Conservation (phyloP, 108 stramenopile species). For the Schizochytrium sp. region DNA sequence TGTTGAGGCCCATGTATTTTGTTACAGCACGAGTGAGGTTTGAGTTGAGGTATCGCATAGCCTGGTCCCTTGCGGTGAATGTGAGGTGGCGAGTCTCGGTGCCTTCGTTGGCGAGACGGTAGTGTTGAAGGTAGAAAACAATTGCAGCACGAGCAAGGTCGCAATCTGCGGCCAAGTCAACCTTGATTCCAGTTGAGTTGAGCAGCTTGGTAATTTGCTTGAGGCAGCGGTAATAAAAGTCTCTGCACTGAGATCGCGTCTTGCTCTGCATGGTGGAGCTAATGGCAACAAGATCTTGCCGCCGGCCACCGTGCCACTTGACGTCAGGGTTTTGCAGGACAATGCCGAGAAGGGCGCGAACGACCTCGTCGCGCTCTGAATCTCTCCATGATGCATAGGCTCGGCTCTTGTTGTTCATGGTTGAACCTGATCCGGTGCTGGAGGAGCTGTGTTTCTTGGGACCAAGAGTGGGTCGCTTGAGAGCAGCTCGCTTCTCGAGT, state of each 20-base stretch:
- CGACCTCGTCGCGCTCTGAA: background rate
- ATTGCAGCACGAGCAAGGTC: slow-evolving; percentile 5
- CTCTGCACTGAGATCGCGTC: slow-evolving; percentile 34
- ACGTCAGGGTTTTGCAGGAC: slow-evolving; percentile 32
- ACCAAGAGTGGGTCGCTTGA: background rate
- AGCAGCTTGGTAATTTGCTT: slow-evolving; percentile 44
- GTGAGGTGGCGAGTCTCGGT: slow-evolving; percentile 51
- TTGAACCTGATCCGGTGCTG: background rate
- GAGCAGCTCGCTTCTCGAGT: background rate
- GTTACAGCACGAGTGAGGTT: background rate
- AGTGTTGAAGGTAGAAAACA: slow-evolving; percentile 18
- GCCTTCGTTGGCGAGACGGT: slow-evolving; percentile 6
- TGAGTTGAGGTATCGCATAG: slow-evolving; percentile 26
- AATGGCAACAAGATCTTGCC: slow-evolving; percentile 31
- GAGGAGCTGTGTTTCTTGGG: background rate
- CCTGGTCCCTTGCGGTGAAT: background rate
- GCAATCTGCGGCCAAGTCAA: slow-evolving; percentile 10
- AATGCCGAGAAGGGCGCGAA: slow-evolving; percentile 39
- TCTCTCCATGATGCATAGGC: background rate
- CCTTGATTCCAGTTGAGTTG: slow-evolving; percentile 19
- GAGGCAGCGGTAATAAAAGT: slow-evolving; percentile 55
- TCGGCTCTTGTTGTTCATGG: background rate
- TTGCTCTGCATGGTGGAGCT: background rate
- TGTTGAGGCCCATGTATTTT: background rate
- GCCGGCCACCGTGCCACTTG: slow-evolving; percentile 38